These are phyloP conservation scores for Malus asiatica DNA, from an alignment of 306 rosid genomes.

Conservation along the genomic window DNA sequence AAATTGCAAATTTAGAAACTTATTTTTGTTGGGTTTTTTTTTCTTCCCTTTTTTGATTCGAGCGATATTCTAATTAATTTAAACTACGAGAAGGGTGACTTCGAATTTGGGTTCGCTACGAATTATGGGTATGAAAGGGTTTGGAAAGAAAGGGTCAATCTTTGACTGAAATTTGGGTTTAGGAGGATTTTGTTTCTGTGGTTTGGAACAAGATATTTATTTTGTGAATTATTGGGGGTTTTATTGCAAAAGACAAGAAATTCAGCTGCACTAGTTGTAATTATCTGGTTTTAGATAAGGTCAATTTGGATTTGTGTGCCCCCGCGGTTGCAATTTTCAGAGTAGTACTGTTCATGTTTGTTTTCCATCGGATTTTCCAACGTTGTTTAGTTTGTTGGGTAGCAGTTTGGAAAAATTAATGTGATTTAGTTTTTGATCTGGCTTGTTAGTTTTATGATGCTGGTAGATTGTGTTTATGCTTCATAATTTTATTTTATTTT, in stretches of 20 bases:
- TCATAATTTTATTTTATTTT: neutral
- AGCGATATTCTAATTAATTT: neutral
- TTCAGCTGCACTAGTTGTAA: neutral
- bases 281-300: neutral
- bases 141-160: neutral
- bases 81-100: neutral
- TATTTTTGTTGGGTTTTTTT: neutral
- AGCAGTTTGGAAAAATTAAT: neutral
- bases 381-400: neutral
- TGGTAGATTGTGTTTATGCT: neutral
- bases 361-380: neutral
- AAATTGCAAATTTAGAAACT: neutral
- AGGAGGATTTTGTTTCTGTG: neutral
- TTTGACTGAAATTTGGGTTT: neutral
- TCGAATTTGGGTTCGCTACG: neutral
- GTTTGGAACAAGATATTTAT: neutral
- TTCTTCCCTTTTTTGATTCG: neutral
- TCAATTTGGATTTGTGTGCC: neutral
- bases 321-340: neutral
- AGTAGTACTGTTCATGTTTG: neutral
- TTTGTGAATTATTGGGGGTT: neutral
- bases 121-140: neutral
- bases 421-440: neutral
- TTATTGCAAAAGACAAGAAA: neutral
- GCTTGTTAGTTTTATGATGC: neutral